Conservation (phyloP, 176 grass and related monocot species). For the Tillandsia leiboldiana region DNA sequence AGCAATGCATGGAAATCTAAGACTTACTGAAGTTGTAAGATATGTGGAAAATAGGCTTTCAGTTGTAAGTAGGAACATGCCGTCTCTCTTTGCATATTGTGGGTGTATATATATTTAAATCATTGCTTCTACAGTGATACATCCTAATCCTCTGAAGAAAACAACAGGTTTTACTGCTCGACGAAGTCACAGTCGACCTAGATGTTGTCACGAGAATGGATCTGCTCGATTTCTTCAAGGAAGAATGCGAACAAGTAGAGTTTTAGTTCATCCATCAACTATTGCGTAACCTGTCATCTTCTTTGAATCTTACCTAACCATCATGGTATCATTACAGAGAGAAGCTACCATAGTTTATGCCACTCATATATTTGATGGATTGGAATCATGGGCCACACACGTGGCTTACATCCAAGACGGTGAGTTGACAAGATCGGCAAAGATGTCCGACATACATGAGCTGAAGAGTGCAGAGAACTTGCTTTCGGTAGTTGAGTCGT, state of each 20-base stretch:
- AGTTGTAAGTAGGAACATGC: no score
- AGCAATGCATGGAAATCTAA: no score
- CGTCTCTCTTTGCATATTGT: no score
- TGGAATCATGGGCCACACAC: constrained; percentile 77
- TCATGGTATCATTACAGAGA: constrained; percentile 30
- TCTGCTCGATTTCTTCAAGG: constrained; percentile 91
- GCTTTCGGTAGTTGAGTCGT: constrained; percentile 73
- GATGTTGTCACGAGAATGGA: constrained; percentile 93
- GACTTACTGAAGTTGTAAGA: no score
- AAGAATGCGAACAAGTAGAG: constrained; percentile 77
- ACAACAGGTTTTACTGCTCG: constrained; percentile 74
- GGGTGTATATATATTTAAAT: no score
- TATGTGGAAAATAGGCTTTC: no score
- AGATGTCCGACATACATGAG: constrained; percentile 46
- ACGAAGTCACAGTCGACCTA: constrained; percentile 85
- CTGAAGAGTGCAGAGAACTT: constrained; percentile 61
- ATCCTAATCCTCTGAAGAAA: not conserved
- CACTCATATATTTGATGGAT: constrained; percentile 85
- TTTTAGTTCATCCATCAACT: not conserved
- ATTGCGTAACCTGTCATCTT: not conserved
- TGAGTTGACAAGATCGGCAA: constrained; percentile 48
- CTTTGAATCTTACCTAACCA: not conserved
- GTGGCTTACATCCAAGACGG: constrained; percentile 87
- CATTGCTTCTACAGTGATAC: no score
- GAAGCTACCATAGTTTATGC: constrained; percentile 86